These are phyloP conservation scores for Margaritispora aquatica DNA, from an alignment of 495 filamentous ascomycete genomes.

Conservation along the genomic window DNA sequence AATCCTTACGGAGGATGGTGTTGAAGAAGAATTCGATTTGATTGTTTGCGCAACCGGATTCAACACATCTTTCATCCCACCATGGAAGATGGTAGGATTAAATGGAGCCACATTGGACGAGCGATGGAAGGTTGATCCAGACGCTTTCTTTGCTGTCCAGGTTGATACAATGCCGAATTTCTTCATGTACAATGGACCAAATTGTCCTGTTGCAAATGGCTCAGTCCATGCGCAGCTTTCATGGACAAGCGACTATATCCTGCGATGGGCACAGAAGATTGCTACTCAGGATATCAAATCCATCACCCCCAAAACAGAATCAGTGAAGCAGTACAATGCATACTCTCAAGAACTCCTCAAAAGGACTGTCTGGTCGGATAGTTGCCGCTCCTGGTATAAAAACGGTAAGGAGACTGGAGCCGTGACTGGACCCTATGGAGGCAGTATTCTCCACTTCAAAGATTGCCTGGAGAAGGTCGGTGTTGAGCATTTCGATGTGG, in stretches of 20 bases:
- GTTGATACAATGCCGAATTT: slow-evolving; percentile 60
- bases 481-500: background rate
- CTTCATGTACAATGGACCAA: slow-evolving; percentile 49
- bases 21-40: slow-evolving; percentile 43
- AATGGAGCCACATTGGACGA: slow-evolving; percentile 43
- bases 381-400: slow-evolving; percentile 65
- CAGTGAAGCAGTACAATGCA: slow-evolving; percentile 56
- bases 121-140: slow-evolving; percentile 47
- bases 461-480: background rate
- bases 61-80: slow-evolving; percentile 49
- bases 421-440: background rate
- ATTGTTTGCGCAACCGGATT: slow-evolving; percentile 66
- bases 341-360: slow-evolving; percentile 56
- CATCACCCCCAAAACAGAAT: slow-evolving; percentile 41
- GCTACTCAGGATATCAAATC: slow-evolving; percentile 53
- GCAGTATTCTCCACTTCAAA: background rate
- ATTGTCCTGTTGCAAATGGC: slow-evolving; percentile 42
- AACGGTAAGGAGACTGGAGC: background rate
- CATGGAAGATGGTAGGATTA: slow-evolving; percentile 47
- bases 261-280: slow-evolving; percentile 54
- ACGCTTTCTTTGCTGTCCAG: slow-evolving; percentile 54
- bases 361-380: slow-evolving; percentile 53
- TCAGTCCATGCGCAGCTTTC: slow-evolving; percentile 43
- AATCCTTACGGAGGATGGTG: slow-evolving; percentile 48
- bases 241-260: slow-evolving; percentile 49